Base-by-base conservation (phyloP, 805 yeast species). In the Isabelozyma rhagii region DNA sequence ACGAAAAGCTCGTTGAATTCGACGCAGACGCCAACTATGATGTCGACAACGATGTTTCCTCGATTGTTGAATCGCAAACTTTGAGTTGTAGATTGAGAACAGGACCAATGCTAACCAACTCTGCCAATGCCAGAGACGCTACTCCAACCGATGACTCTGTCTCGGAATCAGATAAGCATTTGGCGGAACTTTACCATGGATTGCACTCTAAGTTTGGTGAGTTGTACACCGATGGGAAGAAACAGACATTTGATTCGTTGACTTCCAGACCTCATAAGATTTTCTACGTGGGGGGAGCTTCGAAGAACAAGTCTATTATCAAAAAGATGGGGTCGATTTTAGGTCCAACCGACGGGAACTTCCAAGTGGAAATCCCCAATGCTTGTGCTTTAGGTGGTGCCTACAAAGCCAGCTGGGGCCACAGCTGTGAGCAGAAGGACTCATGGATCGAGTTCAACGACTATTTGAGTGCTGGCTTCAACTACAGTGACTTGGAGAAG, bases 311-410 rank as follows among this genome's bases (percentile, higher is more conserved):
- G 17, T 79, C 89, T 27, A 85, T 91, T 47, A 83, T 90, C 31
- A 65, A 69, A 17, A 85, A 81, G 55, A 85, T 88, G 73, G 83
- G 91, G 9, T 72, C 84, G 10, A 83, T 91, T 7, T 66, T 91
- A 36, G 92, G 91, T 5, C 83, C 88, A 0, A 67, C 74, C 1
- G 63, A 72, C 34, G 94, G 92, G 1, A 83, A 86, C 53, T 88
- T 68, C 63, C 80, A 82, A 51, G 84, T 87, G 39, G 91, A 88
- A 59, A 80, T 89, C 44, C 83, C 93, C 7, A 91, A 91, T 67
- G 94, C 97, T 1, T 91, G 97, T 75, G 97, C 97, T 0, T 66
- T 89, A 36, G 97, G 97, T 25, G 96, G 97, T 4, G 93, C 96
- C 41, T 88, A 79, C 68, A 87, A 88, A 62, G 93, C 96, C 1